A percentile compares a stretch with the other conserved stretches of the same genome.
These are phyloP conservation scores for Megacollybia marginata DNA, from an alignment of 768 basidiomycete genomes.

Conservation along the genomic window DNA sequence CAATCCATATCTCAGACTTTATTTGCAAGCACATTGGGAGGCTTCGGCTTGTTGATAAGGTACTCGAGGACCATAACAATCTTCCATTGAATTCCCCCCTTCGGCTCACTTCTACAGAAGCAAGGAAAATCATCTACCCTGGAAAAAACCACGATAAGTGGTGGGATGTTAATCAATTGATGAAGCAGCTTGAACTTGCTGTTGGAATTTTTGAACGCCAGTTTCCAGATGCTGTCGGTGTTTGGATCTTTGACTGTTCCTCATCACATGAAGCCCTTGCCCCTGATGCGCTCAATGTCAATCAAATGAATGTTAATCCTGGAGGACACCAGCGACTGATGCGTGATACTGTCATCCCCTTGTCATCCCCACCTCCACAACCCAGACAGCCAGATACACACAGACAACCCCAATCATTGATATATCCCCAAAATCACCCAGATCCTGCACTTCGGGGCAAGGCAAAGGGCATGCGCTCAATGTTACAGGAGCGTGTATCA, in stretches of 20 bases:
- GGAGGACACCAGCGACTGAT: slow-evolving; percentile 15
- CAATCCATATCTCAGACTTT: slow-evolving; percentile 13
- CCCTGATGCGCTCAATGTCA: too few species aligned
- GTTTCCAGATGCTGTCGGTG: slow-evolving; percentile 9
- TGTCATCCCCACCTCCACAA: slow-evolving; percentile 2
- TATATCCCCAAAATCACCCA: slow-evolving; percentile 6
- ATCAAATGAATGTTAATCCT: too few species aligned
- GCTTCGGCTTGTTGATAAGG: slow-evolving; percentile 6
- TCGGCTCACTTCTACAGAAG: slow-evolving; percentile 4
- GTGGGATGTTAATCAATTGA: slow-evolving; percentile 12
- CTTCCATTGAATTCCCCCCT: neutral
- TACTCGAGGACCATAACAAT: slow-evolving; percentile 6
- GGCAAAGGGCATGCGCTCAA: too few species aligned
- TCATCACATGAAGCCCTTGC: too few species aligned
- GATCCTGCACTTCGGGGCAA: slow-evolving; percentile 5
- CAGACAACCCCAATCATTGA: slow-evolving; percentile 13
- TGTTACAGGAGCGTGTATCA: too few species aligned
- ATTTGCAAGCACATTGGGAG: slow-evolving; percentile 11
- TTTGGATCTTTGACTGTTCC: slow-evolving; percentile 19
- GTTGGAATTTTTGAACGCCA: slow-evolving; percentile 14
- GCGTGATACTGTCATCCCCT: slow-evolving; percentile 12
- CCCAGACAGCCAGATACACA: too few species aligned
- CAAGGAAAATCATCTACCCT: slow-evolving; percentile 15
- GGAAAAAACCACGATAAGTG: slow-evolving; percentile 14
- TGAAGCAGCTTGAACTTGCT: slow-evolving; percentile 8